phyloP scores from a whole-genome alignment of 2,329 filamentous ascomycete species.

The Aspergillus cejpii region DNA sequence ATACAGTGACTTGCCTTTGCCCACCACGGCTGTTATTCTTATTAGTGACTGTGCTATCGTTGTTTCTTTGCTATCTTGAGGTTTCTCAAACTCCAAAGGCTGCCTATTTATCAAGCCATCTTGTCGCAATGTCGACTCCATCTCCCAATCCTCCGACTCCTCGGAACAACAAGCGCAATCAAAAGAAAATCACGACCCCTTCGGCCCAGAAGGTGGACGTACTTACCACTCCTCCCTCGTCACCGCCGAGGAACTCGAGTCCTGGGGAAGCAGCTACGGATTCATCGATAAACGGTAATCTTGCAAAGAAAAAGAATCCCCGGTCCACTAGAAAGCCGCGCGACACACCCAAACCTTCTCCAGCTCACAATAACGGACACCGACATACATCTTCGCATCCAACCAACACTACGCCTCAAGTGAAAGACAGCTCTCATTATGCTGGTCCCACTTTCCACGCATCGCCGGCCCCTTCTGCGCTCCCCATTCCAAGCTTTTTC shows the following conservation, averaged over 20 bases:
- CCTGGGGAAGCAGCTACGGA: constrained; percentile 28
- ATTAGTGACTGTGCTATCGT: constrained; percentile 12
- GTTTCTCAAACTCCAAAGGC: constrained; percentile 31
- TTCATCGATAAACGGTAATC: constrained; percentile 25
- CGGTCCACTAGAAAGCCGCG: constrained; percentile 34
- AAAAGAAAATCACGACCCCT: constrained; percentile 33
- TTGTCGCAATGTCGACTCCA: constrained; percentile 42
- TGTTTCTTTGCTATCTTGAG: constrained; percentile 18
- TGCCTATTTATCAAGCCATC: constrained; percentile 48
- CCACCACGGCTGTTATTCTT: constrained; percentile 20
- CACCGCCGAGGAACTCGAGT: constrained; percentile 30
- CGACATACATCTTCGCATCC: constrained; percentile 33
- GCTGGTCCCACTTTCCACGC: constrained; percentile 93
- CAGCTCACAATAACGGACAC: constrained; percentile 23
- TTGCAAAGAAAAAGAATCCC: constrained; percentile 33
- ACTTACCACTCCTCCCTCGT: constrained; percentile 34
- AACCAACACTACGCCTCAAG: constrained; percentile 41
- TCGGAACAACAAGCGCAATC: constrained; percentile 33
- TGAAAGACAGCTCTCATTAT: constrained; percentile 50
- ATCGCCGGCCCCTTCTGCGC: constrained; percentile 80
- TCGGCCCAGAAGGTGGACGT: constrained; percentile 24
- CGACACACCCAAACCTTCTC: constrained; percentile 23
- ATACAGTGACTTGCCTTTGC: constrained; percentile 18
- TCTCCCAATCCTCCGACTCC: constrained; percentile 33
- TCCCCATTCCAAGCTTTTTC: constrained; percentile 86